Base-by-base conservation (phyloP, 495 filamentous ascomycete species). In the Lepidopterella palustris region DNA sequence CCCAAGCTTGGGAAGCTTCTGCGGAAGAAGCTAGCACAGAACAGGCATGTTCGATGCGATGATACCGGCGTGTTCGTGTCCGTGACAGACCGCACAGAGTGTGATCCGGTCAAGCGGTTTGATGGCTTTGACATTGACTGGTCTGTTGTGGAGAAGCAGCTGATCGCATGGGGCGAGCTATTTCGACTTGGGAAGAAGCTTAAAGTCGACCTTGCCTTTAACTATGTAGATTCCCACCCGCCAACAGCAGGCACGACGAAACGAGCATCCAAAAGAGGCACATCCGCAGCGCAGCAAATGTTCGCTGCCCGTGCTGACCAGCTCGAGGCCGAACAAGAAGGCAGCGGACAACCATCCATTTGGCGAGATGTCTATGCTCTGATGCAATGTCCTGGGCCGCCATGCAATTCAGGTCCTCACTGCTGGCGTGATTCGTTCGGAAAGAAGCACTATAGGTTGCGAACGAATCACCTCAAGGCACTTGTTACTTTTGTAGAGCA, bases 401-500 rank as follows among this genome's bases (percentile, higher is more conserved):
- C 27, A 0, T 59, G 27, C 31, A 8, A 45, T 21, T 3, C 40
- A 1, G 57, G 57, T 10, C 57, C 57, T 9, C 32, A 53, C 28
- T 59, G 27, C 47, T 59, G 29, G 57, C 57, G 48, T 5, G 45
- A 59, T 35, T 18, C 26, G 6, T 4, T 40, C 28, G 47, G 57
- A 3, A 59, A 59, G 47, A 59, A 59, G 21, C 29, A 59, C 23
- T 59, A 59, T 42, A 52, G 53, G 47, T 48, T 59, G 2, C 18
- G 25, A n/a, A 59, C 57, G 1, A 45, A 53, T 15, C 28, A 59
- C 8, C 45, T 59, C 1, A 52, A 53, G 21, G 45, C 0, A 3
- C 18, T 52, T 4, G 21, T 59, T 6, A n/a, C 20, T 23, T 15
- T 15, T 3, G 57, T 59, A 15, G 6, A 59, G 29, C 45, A 59